Percentiles rank a stretch among this genome's conserved stretches.
Conservation (phyloP, 805 yeast genomes). For the Metschnikowia lachancei region DNA sequence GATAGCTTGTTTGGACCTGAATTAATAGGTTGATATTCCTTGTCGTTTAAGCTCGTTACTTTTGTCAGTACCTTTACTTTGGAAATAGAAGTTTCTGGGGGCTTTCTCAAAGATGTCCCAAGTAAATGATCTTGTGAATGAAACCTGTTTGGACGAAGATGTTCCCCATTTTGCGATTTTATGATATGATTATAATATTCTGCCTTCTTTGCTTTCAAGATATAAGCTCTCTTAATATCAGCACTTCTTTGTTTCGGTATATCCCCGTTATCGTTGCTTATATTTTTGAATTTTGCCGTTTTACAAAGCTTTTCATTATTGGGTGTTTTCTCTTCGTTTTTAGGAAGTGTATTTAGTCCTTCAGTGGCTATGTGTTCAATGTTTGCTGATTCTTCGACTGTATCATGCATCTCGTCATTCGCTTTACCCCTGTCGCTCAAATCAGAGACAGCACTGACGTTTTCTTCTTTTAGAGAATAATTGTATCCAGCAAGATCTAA, state of each 20-base stretch:
- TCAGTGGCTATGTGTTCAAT: not conserved
- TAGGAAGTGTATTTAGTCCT: not conserved
- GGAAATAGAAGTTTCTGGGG: constrained; percentile 32
- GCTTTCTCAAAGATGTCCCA: constrained; percentile 21
- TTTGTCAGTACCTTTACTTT: constrained; percentile 35
- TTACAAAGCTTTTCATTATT: not conserved
- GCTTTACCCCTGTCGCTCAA: too few relatives aligned
- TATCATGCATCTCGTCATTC: not conserved
- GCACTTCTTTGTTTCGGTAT: not conserved
- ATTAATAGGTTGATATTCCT: constrained; percentile 17
- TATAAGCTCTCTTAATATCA: not conserved
- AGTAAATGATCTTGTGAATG: not conserved
- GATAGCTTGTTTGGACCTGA: not conserved
- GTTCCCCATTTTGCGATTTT: too few relatives aligned
- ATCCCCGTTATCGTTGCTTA: not conserved
- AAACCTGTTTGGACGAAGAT: not conserved
- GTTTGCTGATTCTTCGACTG: not conserved
- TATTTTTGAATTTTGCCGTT: not conserved
- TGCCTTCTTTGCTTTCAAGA: not conserved
- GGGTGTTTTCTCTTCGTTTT: not conserved
- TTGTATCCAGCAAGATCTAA: not conserved
- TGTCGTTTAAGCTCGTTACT: constrained; percentile 14
- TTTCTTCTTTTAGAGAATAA: not conserved
- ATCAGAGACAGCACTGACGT: too few relatives aligned
- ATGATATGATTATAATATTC: too few relatives aligned